Base-by-base conservation (phyloP, 768 basidiomycete genomes). In the Podaxis sp. region DNA sequence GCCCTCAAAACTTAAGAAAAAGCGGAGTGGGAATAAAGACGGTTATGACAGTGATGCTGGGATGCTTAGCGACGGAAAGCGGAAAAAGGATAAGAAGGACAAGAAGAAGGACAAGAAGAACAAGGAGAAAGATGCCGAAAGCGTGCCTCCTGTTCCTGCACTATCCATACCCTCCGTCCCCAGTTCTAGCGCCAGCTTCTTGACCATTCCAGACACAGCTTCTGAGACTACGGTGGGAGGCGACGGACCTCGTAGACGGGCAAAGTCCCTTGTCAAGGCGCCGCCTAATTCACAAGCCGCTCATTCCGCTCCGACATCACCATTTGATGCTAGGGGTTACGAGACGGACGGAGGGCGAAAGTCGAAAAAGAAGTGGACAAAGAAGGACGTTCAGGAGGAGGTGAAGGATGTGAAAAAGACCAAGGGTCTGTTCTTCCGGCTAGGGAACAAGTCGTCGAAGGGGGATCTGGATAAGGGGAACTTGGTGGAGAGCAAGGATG, bases 31-130 rank as follows among this genome's bases (percentile, higher is more conserved):
- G 10, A 69, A 65, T 8, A 73, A 66, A 20, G 82, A 81, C 66
- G 84, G 82, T 2, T 80, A 84, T 66, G 84, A 85, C 51, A 83
- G 81, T 64, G 84, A 85, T 63, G 82, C 78, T 3, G 83, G 79
- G 1, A 82, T 84, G 66, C 64, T 82, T 40, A 84, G 82, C 56
- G 83, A 84, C 49, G 69, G 30, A 20, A 67, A n/a, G 76, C 71
- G 22, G 67, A 71, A 69, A 65, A 63, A 65, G 63, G 65, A 64
- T 50, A 67, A 63, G 38, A 64, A 64, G 17, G 58, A 65, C 48
- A 53, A 67, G 62, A 68, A 66, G 28, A 66, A 68, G 33, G 69
- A 65, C 50, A 70, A 70, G 40, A 68, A 70, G 40, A 68, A 65
- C 24, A 67, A 66, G 30, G 66, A 66, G 33, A 62, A 55, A 60